Conservation (phyloP, 306 rosid genomes). For the Prunus kanzakura region DNA sequence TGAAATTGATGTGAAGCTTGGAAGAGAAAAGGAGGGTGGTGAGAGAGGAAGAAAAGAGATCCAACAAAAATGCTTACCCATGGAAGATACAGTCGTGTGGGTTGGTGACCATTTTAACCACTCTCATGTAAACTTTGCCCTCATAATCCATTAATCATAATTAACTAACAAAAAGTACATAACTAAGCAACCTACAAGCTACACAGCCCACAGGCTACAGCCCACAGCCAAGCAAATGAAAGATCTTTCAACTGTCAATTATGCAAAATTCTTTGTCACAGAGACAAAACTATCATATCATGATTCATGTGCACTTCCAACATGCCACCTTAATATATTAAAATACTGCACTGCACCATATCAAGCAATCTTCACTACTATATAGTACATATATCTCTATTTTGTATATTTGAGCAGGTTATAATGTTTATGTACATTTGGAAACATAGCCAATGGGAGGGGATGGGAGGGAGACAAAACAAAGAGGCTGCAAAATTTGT, state of each 20-base stretch:
- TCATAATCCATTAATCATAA: background rate
- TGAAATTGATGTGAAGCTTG: conserved; percentile 39
- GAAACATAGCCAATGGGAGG: too few species aligned
- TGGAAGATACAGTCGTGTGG: conserved; percentile 38
- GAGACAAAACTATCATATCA: background rate
- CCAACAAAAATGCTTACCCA: conserved; percentile 22
- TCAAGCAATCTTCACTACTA: background rate
- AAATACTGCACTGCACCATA: background rate
- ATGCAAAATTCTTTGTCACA: background rate
- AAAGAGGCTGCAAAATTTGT: background rate
- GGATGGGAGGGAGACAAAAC: too few species aligned
- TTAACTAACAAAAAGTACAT: background rate
- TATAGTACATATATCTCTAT: too few species aligned
- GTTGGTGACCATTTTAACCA: conserved; percentile 86
- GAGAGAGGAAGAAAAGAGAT: conserved; percentile 19
- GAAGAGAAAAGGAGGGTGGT: conserved; percentile 21
- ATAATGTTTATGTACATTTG: too few species aligned
- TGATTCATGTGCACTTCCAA: background rate
- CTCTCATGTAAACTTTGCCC: conserved; percentile 31
- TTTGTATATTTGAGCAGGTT: too few species aligned
- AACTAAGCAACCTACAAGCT: background rate
- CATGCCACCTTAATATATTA: background rate
- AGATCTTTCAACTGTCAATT: background rate
- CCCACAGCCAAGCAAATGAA: background rate
- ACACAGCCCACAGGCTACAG: too few species aligned